A percentile compares a stretch with the other conserved stretches of the same genome.
phyloP scores from a whole-genome alignment of 768 basidiomycete genomes.

The Tephrocybe sp. region DNA sequence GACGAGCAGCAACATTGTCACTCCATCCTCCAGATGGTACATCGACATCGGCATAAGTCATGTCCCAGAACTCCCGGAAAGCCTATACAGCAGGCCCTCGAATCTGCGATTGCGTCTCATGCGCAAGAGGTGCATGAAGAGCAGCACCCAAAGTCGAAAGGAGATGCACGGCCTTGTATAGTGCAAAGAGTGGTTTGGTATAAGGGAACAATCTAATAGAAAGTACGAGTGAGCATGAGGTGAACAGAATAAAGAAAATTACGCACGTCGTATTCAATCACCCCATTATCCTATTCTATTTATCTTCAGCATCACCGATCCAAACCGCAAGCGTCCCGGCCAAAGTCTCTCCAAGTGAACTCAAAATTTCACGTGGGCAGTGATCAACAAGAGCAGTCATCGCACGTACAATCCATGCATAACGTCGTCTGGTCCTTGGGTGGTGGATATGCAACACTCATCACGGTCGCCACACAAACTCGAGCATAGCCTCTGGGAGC shows the following conservation, averaged over 20 bases:
- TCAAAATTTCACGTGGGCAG: constrained; percentile 38
- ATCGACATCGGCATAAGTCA: constrained; percentile 38
- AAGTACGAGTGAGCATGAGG: background rate
- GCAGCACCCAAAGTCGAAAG: constrained; percentile 50
- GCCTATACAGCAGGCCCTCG: constrained; percentile 43
- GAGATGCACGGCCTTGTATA: constrained; percentile 45
- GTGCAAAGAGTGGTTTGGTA: constrained; percentile 61
- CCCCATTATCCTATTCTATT: constrained; percentile 51
- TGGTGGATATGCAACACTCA: constrained; percentile 68
- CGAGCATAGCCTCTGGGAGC: constrained; percentile 53
- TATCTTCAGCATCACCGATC: constrained; percentile 59
- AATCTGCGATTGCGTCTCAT: constrained; percentile 46
- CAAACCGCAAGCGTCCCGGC: constrained; percentile 53
- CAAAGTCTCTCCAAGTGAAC: constrained; percentile 32
- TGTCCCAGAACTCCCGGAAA: constrained; percentile 65
- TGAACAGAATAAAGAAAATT: constrained; percentile 4
- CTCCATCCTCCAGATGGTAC: constrained; percentile 58
- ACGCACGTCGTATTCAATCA: constrained; percentile 61
- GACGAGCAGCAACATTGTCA: constrained; percentile 34
- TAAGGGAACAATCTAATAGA: constrained; percentile 55
- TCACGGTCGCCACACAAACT: constrained; percentile 60
- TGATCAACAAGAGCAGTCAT: constrained; percentile 53
- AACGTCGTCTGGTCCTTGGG: constrained; percentile 50
- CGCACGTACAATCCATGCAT: constrained; percentile 63
- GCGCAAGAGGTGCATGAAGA: constrained; percentile 55